Conservation (phyloP, 2,329 filamentous ascomycete species). For the Geoglossum cookeanum region DNA sequence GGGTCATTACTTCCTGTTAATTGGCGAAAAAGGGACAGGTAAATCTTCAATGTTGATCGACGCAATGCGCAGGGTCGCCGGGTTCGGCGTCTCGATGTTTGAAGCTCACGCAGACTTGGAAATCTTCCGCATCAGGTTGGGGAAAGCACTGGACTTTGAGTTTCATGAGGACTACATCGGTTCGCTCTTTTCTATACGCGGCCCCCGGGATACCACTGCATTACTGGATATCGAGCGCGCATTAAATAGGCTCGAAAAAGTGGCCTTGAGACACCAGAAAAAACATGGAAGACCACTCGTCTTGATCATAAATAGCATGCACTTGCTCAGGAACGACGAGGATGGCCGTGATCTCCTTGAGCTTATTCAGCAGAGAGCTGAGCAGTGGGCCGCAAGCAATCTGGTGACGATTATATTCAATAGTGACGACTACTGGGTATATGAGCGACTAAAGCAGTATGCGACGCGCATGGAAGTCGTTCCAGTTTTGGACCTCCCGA, state of each 20-base stretch:
- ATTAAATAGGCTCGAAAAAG: constrained; percentile 95
- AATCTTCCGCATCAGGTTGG: constrained; percentile 81
- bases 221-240: constrained; percentile 89
- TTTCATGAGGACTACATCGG: constrained; percentile 97
- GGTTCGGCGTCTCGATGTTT: constrained; percentile 81
- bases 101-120: constrained; percentile 90
- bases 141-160: constrained; percentile 88
- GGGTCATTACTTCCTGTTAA: constrained; percentile 79
- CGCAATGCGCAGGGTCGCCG: constrained; percentile 82
- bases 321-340: constrained; percentile 77
- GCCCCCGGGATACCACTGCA: constrained; percentile 78
- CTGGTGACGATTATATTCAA: constrained; percentile 89
- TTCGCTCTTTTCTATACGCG: constrained; percentile 83
- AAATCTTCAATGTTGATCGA: constrained; percentile 95
- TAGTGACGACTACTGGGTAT: constrained; percentile 96
- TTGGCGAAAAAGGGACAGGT: constrained; percentile 90
- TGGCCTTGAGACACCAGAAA: constrained; percentile 54
- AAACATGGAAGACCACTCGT: constrained; percentile 51
- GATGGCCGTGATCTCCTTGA: constrained; percentile 88
- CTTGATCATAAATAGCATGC: constrained; percentile 87
- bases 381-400: constrained; percentile 87
- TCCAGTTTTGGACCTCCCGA: constrained; percentile 65
- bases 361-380: constrained; percentile 82
- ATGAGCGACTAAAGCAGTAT: constrained; percentile 80
- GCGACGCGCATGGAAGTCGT: constrained; percentile 91